Evolutionary conservation across 202 grass and related monocot species (phyloP).

Genomic region (Setaria italica): DNA sequence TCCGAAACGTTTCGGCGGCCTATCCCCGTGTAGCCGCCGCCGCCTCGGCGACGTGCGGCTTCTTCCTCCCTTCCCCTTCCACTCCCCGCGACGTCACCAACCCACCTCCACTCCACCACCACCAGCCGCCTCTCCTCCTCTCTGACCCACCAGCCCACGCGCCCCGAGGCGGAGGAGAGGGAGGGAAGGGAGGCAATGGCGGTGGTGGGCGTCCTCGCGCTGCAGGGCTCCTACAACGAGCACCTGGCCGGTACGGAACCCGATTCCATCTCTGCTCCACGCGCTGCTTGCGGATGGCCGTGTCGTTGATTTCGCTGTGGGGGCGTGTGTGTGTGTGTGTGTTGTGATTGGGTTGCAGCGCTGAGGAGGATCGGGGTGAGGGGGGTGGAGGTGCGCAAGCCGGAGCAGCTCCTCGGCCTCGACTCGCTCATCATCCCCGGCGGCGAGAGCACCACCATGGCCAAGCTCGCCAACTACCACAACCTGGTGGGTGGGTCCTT

Average conservation of each 20-base stretch:
- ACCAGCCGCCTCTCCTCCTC: not conserved
- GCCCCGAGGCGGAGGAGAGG: not conserved
- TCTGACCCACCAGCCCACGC: not conserved
- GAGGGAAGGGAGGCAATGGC: conserved; percentile 23
- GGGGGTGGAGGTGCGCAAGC: conserved; percentile 87
- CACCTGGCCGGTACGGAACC: conserved; percentile 68
- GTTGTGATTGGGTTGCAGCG: conserved; percentile 48
- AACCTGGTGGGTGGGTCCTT: conserved; percentile 61
- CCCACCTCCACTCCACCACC: not conserved
- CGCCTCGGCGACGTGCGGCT: conserved; percentile 57
- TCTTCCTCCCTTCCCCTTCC: conserved; percentile 36
- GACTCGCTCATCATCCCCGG: conserved; percentile 96
- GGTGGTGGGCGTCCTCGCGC: conserved; percentile 89
- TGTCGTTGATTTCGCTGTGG: conserved; percentile 3
- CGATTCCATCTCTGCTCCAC: not conserved
- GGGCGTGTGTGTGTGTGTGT: not conserved
- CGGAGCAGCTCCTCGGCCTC: conserved; percentile 70
- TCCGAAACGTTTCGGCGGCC: conserved; percentile 22
- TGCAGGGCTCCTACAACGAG: conserved; percentile 98
- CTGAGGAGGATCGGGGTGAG: conserved; percentile 88
- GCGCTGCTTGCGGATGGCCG: not conserved
- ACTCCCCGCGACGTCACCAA: conserved; percentile 34
- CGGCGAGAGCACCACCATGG: conserved; percentile 99
- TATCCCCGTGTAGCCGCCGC: conserved; percentile 37
- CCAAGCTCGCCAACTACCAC: conserved; percentile 88